Evolutionary conservation across 768 basidiomycete species (phyloP).

Genomic region (Agrocybe praecox): DNA sequence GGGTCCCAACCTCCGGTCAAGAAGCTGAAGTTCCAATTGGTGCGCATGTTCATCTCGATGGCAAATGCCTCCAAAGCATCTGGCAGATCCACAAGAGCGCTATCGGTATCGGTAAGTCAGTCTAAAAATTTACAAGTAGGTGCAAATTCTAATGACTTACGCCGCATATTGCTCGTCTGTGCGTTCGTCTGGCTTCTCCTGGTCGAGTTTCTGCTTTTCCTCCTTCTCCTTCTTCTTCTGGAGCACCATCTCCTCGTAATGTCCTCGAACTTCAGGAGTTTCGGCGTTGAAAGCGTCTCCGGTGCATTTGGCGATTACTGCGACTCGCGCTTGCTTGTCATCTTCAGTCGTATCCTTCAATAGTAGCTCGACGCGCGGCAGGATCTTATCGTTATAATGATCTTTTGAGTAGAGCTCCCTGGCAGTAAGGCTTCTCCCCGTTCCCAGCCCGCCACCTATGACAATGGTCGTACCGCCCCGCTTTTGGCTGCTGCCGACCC

Average conservation of each 20-base stretch:
- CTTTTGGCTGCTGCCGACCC: neutral
- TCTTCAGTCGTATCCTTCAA: neutral
- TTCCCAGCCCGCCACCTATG: neutral
- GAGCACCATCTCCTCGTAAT: neutral
- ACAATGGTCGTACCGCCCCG: neutral
- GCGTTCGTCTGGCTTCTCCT: neutral
- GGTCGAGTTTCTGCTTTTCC: neutral
- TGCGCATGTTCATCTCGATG: neutral
- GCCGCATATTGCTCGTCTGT: neutral
- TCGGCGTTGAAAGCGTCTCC: neutral
- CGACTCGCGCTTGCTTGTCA: neutral
- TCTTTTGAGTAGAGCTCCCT: neutral
- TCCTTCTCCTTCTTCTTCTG: neutral
- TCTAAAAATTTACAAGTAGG: too few relatives aligned
- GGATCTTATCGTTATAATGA: neutral
- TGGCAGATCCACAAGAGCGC: neutral
- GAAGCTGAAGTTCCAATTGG: constrained; percentile 9
- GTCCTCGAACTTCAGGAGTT: neutral
- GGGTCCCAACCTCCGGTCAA: constrained; percentile 7
- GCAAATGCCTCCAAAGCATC: constrained; percentile 6
- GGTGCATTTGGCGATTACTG: neutral
- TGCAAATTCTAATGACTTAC: constrained; percentile 1
- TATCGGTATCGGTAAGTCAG: neutral
- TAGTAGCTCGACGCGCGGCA: neutral
- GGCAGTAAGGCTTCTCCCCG: neutral